Base-by-base conservation (phyloP, 352 stramenopile genomes). In the Globisporangium cylindrosporum region DNA sequence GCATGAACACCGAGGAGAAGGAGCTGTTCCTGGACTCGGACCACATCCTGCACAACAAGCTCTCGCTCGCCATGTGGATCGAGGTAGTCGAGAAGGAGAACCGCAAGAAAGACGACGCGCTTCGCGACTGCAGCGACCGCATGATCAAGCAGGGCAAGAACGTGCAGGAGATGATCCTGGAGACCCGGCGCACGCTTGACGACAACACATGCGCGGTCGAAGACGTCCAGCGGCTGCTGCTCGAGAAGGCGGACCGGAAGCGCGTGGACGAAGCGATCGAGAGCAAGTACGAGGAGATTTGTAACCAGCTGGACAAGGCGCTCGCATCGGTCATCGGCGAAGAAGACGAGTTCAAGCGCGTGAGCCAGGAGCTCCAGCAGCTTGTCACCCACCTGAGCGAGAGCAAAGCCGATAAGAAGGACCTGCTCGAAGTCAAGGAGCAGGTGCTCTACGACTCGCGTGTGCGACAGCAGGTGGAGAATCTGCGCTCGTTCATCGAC, bases 281-380 rank as follows among this genome's bases (percentile, higher is more conserved):
- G 71, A 81, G 80, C 57, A 96, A 96, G 71, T 97, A 97, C 75
- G 89, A 97, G 69, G 88, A 96, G 74, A 97, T 97, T 54, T 97
- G 93, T 67, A 94, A 96, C 69, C 91, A 97, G 60, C 71, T 97
- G 15, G 89, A 97, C 70, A 94, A 93, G 68, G 91, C 91, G 10
- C 74, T 97, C 5, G 84, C 86, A 8, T 89, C 84, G 0, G 88
- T 95, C 12, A 80, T 96, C 58, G 86, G 88, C 34, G 91, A 97
- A 43, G 91, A 97, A 49, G 87, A 95, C 59, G 87, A 95, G 71
- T 95, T 93, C 75, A 95, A 95, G 67, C 85, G 87, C 24, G 86
- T 90, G 36, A 92, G 87, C 49, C 82, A 90, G 60, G 85, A 95
- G 63, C 74, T 95, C 15, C 87, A 95, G 73, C 82, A 93, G 36